Percentiles rank a stretch among this genome's conserved stretches.
Conservation (phyloP, 202 grass and related monocot species). For the Thinopyrum obtusiflorum region DNA sequence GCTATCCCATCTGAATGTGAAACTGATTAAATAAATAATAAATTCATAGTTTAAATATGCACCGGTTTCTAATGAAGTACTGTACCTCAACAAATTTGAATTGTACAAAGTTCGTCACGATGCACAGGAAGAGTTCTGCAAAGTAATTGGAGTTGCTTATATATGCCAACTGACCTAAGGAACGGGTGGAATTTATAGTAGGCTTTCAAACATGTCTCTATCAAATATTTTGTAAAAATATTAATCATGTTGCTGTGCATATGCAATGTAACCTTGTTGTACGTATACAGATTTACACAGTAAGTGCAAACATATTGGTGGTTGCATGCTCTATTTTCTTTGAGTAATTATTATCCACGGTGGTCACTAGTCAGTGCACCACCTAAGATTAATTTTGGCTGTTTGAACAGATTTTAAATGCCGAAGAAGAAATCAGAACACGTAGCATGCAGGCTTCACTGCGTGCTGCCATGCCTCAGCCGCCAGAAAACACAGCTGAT, state of each 20-base stretch:
- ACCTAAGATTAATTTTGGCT: constrained; percentile 3
- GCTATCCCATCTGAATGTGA: background rate
- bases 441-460: constrained; percentile 46
- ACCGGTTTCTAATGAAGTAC: background rate
- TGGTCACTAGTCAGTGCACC: background rate
- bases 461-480: constrained; percentile 43
- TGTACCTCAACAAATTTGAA: background rate
- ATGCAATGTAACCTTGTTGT: background rate
- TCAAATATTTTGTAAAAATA: background rate
- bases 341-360: background rate
- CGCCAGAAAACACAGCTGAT: constrained; percentile 55
- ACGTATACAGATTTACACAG: background rate
- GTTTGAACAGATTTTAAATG: constrained; percentile 75
- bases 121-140: background rate
- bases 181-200: background rate
- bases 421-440: constrained; percentile 88
- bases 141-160: background rate
- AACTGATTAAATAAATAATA: background rate
- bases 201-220: background rate
- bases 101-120: background rate
- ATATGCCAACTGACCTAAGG: background rate
- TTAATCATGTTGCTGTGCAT: background rate
- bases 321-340: background rate
- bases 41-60: background rate
- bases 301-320: background rate